Base-by-base conservation (phyloP, 345 rosid species). In the Citrus maxima region DNA sequence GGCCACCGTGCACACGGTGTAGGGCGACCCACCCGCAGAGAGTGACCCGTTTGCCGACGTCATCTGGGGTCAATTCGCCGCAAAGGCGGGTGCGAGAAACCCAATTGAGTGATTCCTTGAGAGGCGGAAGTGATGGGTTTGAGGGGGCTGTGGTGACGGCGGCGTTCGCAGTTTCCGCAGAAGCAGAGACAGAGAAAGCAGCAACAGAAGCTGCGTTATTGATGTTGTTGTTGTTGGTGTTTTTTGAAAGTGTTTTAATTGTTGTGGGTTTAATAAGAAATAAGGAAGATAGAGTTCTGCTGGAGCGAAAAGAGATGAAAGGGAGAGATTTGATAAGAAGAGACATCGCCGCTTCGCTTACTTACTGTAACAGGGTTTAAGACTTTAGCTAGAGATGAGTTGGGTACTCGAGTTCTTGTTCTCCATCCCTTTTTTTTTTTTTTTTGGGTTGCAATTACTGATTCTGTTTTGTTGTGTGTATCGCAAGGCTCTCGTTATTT, bases 21-120 rank as follows among this genome's bases (percentile, higher is more conserved):
- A 91, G 88, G 3, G 99, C 99, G 56, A 96, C 99, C 99, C 98
- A 96, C 4, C 98, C 99, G 46, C 98, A 94, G 72, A 96, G 97
- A 70, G 88, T 88, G 80, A 96, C 97, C 71, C 93, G 87, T 79
- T 84, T 85, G 24, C 98, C 98, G 56, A 93, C 92, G 79, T 94
- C 95, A 0, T 82, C 82, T 5, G 78, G 67, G 37, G 93, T 87
- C 83, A 93, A 83, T 22, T 90, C 84, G 4, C 99, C 98, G 67
- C 98, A 96, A 13, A 84, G 77, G 4, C 67, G 87, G 7, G 91
- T 86, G 49, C 97, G 89, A 3, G 95, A 87, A 58, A 90, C 94
- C 98, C 99, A 93, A 14, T 77, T 72, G 56, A 96, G 97, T 30
- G 83, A 12, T 30, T 83, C 84, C 13, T 75, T 78, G 64, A 27